Percentiles rank a stretch among this genome's conserved stretches.
Conservation (phyloP, 768 basidiomycete genomes). For the Symmetrospora coprosmae region DNA sequence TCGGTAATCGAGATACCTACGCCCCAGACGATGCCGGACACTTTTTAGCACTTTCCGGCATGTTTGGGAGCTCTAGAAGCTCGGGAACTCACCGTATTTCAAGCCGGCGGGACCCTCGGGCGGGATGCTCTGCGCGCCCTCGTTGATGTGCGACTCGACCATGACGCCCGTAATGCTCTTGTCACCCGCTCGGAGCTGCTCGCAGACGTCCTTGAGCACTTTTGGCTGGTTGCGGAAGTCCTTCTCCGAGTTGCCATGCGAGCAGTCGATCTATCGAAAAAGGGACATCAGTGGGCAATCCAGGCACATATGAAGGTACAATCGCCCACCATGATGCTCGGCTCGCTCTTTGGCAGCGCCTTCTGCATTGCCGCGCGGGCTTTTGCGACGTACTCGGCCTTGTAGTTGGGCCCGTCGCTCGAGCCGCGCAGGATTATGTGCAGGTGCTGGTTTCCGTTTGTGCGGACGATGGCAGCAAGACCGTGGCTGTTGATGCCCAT, state of each 20-base stretch:
- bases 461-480: conserved; percentile 89
- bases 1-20: conserved; percentile 54
- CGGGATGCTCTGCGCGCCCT: conserved; percentile 81
- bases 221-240: conserved; percentile 83
- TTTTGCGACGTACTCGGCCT: conserved; percentile 53
- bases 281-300: background rate
- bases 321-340: conserved; percentile 73
- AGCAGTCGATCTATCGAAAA: conserved; percentile 31
- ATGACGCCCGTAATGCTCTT: conserved; percentile 77
- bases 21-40: background rate
- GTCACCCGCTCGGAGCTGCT: conserved; percentile 57
- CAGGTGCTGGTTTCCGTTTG: conserved; percentile 64
- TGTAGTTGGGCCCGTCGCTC: conserved; percentile 76
- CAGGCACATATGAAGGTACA: background rate
- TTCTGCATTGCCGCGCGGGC: conserved; percentile 54
- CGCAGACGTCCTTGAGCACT: conserved; percentile 50
- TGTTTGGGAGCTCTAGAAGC: no score
- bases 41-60: no score
- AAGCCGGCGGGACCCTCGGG: conserved; percentile 49
- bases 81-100: conserved; percentile 50
- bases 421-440: conserved; percentile 95
- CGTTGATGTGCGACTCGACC: conserved; percentile 89
- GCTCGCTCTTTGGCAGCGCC: conserved; percentile 44
- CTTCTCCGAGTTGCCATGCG: conserved; percentile 92
- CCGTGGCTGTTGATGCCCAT: conserved; percentile 53